Base-by-base conservation (phyloP, 2,329 filamentous ascomycete species). In the Aspergillus caelatus region DNA sequence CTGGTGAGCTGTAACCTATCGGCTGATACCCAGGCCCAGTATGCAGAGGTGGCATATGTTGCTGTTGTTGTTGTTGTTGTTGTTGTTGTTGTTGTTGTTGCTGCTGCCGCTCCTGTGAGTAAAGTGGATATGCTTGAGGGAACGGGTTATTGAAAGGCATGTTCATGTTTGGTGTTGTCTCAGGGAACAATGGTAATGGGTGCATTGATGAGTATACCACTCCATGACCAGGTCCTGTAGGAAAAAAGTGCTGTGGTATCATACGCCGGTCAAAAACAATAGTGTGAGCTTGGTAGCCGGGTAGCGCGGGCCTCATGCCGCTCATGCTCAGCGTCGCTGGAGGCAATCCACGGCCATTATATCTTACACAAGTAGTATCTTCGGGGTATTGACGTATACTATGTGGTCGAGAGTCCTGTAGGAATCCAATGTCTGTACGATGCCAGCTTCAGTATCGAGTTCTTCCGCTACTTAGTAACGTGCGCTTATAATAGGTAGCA, bases 131-230 rank as follows among this genome's bases (percentile, higher is more conserved):
- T 7, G 68, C 60, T 53, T 70, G 68, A 4, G 69, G 52, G 50
- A 69, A 77, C 4, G 69, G 69, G 32, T 71, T 46, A 32, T 66
- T 70, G 64, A 71, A 76, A 9, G 71, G 59, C 26, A 71, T 63
- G 23, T 64, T 67, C 19, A 67, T 66, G 23, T 61, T 68, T 7
- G 66, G 41, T 28, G 61, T 10, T 7, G 60, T 41, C 10, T 68
- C 68, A 26, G 65, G 57, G 60, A 70, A 76, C 36, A 68, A 69
- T n/a, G 69, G 63, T 58, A 73, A 65, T 16, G 72, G 67, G 21
- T 69, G 71, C 46, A 77, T 66, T 23, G 72, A 69, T 32, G 48
- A n/a, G 60, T 78, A 78, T 32, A 76, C 60, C 26, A 73, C 60
- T 8, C 72, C 73, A 43, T 74, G 72, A 8, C 67, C 60, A 36